phyloP scores from a whole-genome alignment of 2,329 filamentous ascomycete genomes.

The Talaromyces sp. region DNA sequence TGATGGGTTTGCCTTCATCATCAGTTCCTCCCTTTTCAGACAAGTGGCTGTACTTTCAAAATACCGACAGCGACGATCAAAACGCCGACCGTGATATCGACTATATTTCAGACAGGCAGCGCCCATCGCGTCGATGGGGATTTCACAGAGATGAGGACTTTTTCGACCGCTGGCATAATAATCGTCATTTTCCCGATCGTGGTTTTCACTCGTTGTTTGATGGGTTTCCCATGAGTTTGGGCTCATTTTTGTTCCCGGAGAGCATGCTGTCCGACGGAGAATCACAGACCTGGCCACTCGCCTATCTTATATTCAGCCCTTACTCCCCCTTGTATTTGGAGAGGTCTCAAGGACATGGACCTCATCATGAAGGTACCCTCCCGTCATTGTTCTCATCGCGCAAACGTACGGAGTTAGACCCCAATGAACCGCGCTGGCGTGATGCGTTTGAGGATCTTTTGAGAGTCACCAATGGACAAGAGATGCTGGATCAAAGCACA shows the following conservation, averaged over 20 bases:
- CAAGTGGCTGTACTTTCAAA: slow-evolving; percentile 36
- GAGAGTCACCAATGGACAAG: slow-evolving; percentile 44
- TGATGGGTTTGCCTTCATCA: slow-evolving; percentile 47
- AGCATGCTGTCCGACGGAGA: slow-evolving; percentile 35
- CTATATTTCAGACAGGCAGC: neutral
- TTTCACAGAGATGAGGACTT: slow-evolving; percentile 20
- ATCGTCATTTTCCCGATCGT: slow-evolving; percentile 25
- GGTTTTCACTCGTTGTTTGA: slow-evolving; percentile 37
- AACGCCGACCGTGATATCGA: slow-evolving; percentile 7
- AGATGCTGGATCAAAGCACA: slow-evolving; percentile 37
- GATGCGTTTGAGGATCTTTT: slow-evolving; percentile 60
- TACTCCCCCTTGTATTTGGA: slow-evolving; percentile 57
- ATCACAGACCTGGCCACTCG: slow-evolving; percentile 38
- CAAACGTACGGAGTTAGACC: slow-evolving; percentile 33
- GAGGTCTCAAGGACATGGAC: slow-evolving; percentile 31
- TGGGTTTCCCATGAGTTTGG: slow-evolving; percentile 30
- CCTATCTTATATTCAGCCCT: slow-evolving; percentile 45
- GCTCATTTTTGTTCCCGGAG: slow-evolving; percentile 31
- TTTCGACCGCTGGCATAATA: slow-evolving; percentile 26
- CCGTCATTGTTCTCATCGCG: slow-evolving; percentile 36
- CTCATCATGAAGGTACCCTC: slow-evolving; percentile 29
- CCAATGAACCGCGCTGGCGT: slow-evolving; percentile 46
- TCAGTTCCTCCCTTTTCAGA: slow-evolving; percentile 30
- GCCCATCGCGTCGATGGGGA: slow-evolving; percentile 1
- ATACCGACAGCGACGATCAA: slow-evolving; percentile 25